Conservation (phyloP, 1,284 basidiomycete species). For the Phellinidium pouzarii region DNA sequence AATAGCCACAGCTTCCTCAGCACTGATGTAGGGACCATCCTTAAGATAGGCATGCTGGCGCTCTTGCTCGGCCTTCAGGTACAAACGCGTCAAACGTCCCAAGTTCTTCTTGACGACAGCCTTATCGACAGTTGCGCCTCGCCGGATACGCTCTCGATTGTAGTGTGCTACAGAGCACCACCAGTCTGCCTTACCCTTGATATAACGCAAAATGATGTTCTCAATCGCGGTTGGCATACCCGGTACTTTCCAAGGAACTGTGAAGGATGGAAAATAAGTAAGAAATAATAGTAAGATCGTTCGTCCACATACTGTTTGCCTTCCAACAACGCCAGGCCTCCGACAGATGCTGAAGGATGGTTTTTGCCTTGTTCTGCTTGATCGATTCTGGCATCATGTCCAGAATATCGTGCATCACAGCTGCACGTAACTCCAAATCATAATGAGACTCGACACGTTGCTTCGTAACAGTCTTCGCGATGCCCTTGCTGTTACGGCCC, state of each 20-base stretch:
- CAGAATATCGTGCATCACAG: slow-evolving; percentile 99
- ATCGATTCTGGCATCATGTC: slow-evolving; percentile 99
- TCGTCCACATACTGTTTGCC: slow-evolving; percentile 72
- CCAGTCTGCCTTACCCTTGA: slow-evolving; percentile 99
- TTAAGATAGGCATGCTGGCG: slow-evolving; percentile 95
- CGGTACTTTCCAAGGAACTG: slow-evolving; percentile 91
- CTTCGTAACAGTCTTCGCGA: slow-evolving; percentile 96
- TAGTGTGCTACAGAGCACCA: slow-evolving; percentile 96
- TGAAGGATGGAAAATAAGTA: slow-evolving; percentile 6
- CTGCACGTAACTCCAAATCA: slow-evolving; percentile 94
- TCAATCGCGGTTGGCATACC: slow-evolving; percentile 98
- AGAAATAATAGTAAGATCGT: background rate
- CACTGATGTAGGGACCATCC: slow-evolving; percentile 95
- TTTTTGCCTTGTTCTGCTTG: slow-evolving; percentile 99
- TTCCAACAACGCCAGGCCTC: slow-evolving; percentile 99
- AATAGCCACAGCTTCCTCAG: slow-evolving; percentile 95
- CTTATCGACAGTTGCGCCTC: slow-evolving; percentile 98
- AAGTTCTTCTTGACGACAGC: slow-evolving; percentile 97
- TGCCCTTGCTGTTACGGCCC: slow-evolving; percentile 93
- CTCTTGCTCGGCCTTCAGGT: slow-evolving; percentile 97
- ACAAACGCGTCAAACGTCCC: slow-evolving; percentile 85
- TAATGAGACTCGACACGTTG: slow-evolving; percentile 99
- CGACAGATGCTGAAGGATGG: slow-evolving; percentile 94
- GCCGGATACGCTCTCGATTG: slow-evolving; percentile 90
- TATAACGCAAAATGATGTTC: slow-evolving; percentile 98